Evolutionary conservation across 192 early-diverging fungal species (phyloP).

Genomic region (Rhizophagus prolifer): DNA sequence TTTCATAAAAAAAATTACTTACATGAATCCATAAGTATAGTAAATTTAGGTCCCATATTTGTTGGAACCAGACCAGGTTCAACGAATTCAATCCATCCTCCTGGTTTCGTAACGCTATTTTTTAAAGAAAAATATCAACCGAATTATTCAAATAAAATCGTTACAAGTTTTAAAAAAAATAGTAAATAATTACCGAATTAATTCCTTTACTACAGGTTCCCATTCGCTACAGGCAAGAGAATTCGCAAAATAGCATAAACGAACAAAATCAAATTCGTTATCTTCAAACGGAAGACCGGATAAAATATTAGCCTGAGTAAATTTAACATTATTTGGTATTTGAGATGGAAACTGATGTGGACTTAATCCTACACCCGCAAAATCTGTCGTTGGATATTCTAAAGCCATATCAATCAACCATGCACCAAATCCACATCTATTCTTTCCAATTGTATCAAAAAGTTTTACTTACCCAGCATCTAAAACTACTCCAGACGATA

Average conservation of each 20-base stretch:
- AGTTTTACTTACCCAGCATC: neutral
- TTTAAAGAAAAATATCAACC: neutral
- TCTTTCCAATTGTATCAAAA: too few species aligned
- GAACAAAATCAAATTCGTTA: neutral
- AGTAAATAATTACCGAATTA: neutral
- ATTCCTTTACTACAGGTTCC: neutral
- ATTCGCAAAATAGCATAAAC: neutral
- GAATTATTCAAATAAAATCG: too few species aligned
- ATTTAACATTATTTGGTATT: neutral
- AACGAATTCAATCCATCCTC: neutral
- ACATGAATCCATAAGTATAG: neutral
- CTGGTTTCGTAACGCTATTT: neutral
- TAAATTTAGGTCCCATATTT: neutral
- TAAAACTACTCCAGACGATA: neutral
- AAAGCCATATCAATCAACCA: neutral
- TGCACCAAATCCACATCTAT: neutral
- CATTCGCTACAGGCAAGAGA: neutral
- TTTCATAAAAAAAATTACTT: neutral
- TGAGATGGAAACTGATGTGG: neutral
- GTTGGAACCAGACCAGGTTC: neutral
- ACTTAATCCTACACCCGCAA: neutral
- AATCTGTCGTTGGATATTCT: neutral
- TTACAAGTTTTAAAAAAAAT: too few species aligned
- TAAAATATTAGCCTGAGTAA: neutral
- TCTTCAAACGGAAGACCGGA: neutral